phyloP scores from a whole-genome alignment of 805 yeast species.

The Barnettozyma californica region DNA sequence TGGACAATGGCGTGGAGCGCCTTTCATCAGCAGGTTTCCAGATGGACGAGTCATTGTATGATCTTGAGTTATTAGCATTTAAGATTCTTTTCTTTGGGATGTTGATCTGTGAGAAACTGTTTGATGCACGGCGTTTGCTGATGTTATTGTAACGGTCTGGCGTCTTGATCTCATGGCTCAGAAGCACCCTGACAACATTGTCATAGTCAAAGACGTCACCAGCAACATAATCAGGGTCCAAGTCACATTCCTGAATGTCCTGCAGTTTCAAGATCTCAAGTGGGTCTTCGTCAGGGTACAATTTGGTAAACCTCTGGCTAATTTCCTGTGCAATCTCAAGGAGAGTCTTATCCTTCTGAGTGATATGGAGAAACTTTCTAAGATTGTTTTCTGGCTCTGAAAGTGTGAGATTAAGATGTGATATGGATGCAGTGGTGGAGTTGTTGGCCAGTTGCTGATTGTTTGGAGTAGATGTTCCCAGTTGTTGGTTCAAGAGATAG shows the following conservation, averaged over 20 bases:
- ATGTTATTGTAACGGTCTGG: conserved; percentile 9
- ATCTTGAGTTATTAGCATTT: conserved; percentile 1
- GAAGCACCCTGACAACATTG: conserved; percentile 41
- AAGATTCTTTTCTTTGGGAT: conserved; percentile 25
- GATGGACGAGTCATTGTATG: conserved; percentile 5
- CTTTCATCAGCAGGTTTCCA: conserved; percentile 21
- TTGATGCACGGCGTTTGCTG: conserved; percentile 23
- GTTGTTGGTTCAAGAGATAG: conserved; percentile 6
- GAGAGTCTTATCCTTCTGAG: conserved; percentile 43
- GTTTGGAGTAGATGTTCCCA: conserved; percentile 11
- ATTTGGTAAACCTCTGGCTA: conserved; percentile 46
- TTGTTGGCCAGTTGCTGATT: conserved; percentile 1
- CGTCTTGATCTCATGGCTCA: conserved; percentile 35
- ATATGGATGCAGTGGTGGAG: neutral
- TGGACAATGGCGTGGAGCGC: conserved; percentile 35
- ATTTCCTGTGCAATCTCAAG: conserved; percentile 49
- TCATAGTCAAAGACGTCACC: conserved; percentile 56
- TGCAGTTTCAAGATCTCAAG: conserved; percentile 58
- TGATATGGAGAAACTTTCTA: conserved; percentile 61
- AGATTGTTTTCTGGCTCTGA: conserved; percentile 24
- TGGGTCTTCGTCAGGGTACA: conserved; percentile 60
- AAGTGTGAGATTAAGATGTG: conserved; percentile 7
- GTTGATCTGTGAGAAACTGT: conserved; percentile 15
- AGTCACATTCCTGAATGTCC: conserved; percentile 62
- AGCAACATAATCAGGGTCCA: conserved; percentile 71